These are phyloP conservation scores for Colletotrichum cereale DNA, from an alignment of 2,329 filamentous ascomycete genomes.

Conservation along the genomic window DNA sequence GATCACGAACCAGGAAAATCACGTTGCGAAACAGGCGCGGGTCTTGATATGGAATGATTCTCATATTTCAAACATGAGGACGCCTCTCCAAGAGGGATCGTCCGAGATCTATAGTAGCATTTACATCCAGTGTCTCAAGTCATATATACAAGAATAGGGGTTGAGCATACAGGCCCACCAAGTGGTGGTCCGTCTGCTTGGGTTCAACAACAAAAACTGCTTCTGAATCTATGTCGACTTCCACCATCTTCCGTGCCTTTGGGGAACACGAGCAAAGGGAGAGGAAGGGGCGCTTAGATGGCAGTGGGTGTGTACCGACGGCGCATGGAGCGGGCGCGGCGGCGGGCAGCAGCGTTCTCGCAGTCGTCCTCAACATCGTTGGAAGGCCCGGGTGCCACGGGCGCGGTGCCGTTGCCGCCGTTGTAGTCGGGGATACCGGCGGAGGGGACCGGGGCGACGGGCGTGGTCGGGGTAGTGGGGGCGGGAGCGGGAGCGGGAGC, in stretches of 20 bases:
- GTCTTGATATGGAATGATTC: conserved; percentile 4
- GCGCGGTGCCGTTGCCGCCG: conserved; percentile 34
- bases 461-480: no score
- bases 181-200: background rate
- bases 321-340: conserved; percentile 35
- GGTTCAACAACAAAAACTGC: background rate
- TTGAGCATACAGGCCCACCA: background rate
- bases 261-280: background rate
- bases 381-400: background rate
- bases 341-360: conserved; percentile 33
- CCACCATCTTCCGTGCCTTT: background rate
- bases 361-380: conserved; percentile 13
- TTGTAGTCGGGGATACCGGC: conserved; percentile 37
- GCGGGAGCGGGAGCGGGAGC: no score
- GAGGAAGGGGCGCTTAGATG: conserved; percentile 10
- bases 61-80: conserved; percentile 36
- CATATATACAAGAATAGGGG: conserved; percentile 34
- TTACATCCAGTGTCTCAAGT: conserved; percentile 39
- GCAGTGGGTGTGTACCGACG: conserved; percentile 21
- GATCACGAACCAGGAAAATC: background rate
- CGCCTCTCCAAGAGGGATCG: conserved; percentile 21
- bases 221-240: background rate
- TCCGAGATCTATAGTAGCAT: conserved; percentile 22
- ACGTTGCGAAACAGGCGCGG: background rate
- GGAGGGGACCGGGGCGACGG: conserved; percentile 32